Conservation (phyloP, 2,329 filamentous ascomycete genomes). For the Fusarium sp. region DNA sequence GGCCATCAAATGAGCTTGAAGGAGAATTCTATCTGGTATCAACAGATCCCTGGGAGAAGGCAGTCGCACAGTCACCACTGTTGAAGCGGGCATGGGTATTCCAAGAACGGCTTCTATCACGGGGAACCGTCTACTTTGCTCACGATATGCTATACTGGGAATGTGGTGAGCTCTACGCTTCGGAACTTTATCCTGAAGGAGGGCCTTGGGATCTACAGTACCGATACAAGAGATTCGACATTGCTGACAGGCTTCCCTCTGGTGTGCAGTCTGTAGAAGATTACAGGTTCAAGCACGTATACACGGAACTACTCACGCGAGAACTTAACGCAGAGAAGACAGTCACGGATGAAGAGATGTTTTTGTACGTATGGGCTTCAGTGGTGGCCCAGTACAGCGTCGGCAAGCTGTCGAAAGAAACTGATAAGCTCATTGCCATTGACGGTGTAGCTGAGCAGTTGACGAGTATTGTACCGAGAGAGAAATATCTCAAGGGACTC, state of each 20-base stretch:
- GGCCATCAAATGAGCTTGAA: not conserved
- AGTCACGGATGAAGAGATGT: not conserved
- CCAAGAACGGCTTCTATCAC: not conserved
- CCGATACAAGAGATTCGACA: not conserved
- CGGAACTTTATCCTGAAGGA: not conserved
- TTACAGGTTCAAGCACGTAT: constrained; percentile 3
- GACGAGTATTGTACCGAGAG: not conserved
- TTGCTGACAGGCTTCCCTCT: not conserved
- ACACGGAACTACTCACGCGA: not conserved
- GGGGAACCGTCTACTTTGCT: not conserved
- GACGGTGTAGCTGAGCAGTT: constrained; percentile 1
- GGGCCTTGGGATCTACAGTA: not conserved
- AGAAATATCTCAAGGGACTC: not conserved
- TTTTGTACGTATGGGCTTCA: constrained; percentile 6
- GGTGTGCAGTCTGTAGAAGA: not conserved
- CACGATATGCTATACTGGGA: constrained; percentile 8
- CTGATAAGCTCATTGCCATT: not conserved
- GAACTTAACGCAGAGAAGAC: rapidly evolving
- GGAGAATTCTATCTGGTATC: not conserved
- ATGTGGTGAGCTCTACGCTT: not conserved
- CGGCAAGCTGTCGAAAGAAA: not conserved
- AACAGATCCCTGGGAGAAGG: not conserved
- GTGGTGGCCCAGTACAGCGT: constrained; percentile 2
- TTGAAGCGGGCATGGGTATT: constrained; percentile 1
- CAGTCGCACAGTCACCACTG: not conserved